Conservation (phyloP, 2,329 filamentous ascomycete species). For the Botrytis fabae region DNA sequence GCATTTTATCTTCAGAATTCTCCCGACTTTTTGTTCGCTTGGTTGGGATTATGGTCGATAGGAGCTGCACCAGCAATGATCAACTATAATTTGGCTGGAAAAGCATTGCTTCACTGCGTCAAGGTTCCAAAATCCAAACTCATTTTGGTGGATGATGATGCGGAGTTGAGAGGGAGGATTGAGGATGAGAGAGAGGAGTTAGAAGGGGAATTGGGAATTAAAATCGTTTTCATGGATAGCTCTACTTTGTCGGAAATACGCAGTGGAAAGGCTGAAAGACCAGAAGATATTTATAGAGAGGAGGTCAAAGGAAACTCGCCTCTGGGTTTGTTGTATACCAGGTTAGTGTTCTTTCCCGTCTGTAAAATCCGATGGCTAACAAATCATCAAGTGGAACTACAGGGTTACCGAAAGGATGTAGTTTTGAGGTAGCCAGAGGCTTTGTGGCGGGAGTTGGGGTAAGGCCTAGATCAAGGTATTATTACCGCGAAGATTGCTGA, state of each 20-base stretch:
- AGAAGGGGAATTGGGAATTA: constrained; percentile 50
- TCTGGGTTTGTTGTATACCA: constrained; percentile 69
- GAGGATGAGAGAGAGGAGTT: constrained; percentile 58
- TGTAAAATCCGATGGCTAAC: background rate
- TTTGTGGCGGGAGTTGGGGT: constrained; percentile 38
- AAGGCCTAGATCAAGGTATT: constrained; percentile 1
- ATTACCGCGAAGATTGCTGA: background rate
- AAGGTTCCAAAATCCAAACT: constrained; percentile 56
- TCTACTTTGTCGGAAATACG: constrained; percentile 50
- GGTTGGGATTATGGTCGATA: constrained; percentile 64
- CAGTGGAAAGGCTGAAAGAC: constrained; percentile 50
- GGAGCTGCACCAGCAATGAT: constrained; percentile 70
- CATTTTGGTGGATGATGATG: constrained; percentile 59
- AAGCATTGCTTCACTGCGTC: constrained; percentile 66
- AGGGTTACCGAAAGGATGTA: constrained; percentile 70
- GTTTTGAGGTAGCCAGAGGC: constrained; percentile 53
- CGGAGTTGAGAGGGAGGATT: constrained; percentile 52
- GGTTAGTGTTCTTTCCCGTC: constrained; percentile 40
- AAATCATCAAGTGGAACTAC: constrained; percentile 62
- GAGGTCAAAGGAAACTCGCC: constrained; percentile 55
- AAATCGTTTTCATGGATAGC: constrained; percentile 54
- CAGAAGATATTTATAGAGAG: constrained; percentile 56
- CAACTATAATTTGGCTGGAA: constrained; percentile 66
- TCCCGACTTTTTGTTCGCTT: constrained; percentile 65
- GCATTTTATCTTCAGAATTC: constrained; percentile 68